These are phyloP conservation scores for Phytophthora cactorum DNA, from an alignment of 352 stramenopile species.

Conservation along the genomic window DNA sequence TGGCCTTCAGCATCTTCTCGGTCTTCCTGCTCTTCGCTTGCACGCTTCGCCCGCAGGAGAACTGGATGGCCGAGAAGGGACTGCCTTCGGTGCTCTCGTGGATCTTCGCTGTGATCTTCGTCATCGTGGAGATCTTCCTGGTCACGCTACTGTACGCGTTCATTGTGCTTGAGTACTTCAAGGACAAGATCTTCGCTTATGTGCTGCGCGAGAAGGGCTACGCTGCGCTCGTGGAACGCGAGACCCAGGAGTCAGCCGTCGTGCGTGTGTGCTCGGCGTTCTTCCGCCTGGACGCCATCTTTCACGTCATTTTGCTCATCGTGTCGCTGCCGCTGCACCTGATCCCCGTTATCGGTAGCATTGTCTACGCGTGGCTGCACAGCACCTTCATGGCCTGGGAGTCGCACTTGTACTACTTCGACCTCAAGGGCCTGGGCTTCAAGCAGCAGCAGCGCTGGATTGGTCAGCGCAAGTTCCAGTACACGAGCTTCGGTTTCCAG, in stretches of 20 bases:
- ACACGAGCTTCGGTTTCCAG: slow-evolving; percentile 63
- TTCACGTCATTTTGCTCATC: slow-evolving; percentile 55
- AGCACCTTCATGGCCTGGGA: slow-evolving; percentile 62
- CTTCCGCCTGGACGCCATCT: slow-evolving; percentile 53
- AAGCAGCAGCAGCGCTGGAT: slow-evolving; percentile 58
- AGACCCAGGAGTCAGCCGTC: slow-evolving; percentile 42
- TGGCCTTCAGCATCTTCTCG: slow-evolving; percentile 51
- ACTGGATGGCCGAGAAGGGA: slow-evolving; percentile 40
- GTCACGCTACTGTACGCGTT: slow-evolving; percentile 57
- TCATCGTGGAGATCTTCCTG: slow-evolving; percentile 65
- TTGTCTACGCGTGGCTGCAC: slow-evolving; percentile 69
- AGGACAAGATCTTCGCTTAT: slow-evolving; percentile 64
- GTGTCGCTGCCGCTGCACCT: slow-evolving; percentile 64
- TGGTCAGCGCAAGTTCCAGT: slow-evolving; percentile 43
- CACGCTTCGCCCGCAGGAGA: slow-evolving; percentile 50
- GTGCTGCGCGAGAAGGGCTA: slow-evolving; percentile 51
- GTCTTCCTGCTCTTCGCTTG: slow-evolving; percentile 53
- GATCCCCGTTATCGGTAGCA: slow-evolving; percentile 56
- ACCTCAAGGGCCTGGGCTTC: slow-evolving; percentile 52
- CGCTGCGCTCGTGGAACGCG: slow-evolving; percentile 36
- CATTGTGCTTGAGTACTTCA: slow-evolving; percentile 54
- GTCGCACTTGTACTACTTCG: slow-evolving; percentile 66
- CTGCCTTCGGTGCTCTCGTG: slow-evolving; percentile 49
- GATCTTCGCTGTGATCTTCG: slow-evolving; percentile 56
- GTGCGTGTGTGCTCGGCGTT: slow-evolving; percentile 43